A percentile compares a stretch with the other conserved stretches of the same genome.
phyloP scores from a whole-genome alignment of 805 yeast species.

The Sugiyamaella boreocaroliniensis region DNA sequence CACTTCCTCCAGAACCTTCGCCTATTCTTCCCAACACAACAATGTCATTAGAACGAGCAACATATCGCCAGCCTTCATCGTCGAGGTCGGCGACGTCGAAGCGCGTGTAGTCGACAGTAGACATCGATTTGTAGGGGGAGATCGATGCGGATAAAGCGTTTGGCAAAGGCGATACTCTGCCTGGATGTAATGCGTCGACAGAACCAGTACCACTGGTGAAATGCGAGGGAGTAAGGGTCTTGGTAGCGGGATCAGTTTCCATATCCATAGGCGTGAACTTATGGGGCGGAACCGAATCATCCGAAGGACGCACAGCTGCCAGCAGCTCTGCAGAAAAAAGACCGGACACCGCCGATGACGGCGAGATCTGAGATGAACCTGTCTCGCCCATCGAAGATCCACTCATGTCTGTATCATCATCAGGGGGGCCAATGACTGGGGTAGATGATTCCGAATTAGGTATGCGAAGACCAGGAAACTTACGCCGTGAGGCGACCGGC shows the following conservation, averaged over 20 bases:
- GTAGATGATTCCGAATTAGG: conserved; percentile 15
- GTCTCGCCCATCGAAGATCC: not conserved
- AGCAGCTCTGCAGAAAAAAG: conserved; percentile 20
- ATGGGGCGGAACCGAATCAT: not conserved
- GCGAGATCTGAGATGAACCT: conserved; percentile 1
- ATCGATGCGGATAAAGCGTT: conserved; percentile 1
- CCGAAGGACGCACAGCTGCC: conserved; percentile 20
- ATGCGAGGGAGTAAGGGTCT: not conserved
- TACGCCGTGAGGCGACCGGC: conserved; percentile 13
- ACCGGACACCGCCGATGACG: conserved; percentile 16
- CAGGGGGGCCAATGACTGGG: conserved; percentile 5
- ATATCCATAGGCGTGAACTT: not conserved
- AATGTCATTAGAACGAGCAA: conserved; percentile 55
- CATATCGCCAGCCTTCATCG: conserved; percentile 66
- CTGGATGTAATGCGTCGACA: not conserved
- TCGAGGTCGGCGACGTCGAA: conserved; percentile 41
- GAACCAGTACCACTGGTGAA: not conserved
- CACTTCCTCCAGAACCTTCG: conserved; percentile 94
- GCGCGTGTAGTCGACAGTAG: not conserved
- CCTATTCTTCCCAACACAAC: conserved; percentile 69
- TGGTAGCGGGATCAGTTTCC: not conserved
- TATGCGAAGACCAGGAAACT: conserved; percentile 22
- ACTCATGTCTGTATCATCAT: conserved; percentile 1
- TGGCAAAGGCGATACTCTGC: not conserved
- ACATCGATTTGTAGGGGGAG: not conserved